These are phyloP conservation scores for Claviceps purpurea DNA, from an alignment of 2,329 filamentous ascomycete species.

Conservation along the genomic window DNA sequence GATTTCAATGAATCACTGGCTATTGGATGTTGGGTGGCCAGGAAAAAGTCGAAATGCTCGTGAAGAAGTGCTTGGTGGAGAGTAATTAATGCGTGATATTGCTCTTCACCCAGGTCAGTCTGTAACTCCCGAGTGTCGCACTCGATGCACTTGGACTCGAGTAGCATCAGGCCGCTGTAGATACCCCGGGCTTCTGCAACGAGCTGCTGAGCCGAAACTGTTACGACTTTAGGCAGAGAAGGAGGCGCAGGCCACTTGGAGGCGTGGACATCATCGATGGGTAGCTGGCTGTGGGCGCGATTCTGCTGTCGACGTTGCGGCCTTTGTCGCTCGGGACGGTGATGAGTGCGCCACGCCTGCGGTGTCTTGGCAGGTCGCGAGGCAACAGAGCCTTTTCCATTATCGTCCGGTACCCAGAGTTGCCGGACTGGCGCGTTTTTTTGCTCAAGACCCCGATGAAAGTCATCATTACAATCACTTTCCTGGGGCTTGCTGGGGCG, in stretches of 20 bases:
- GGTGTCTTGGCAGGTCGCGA: slow-evolving; percentile 4
- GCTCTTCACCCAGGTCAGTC: slow-evolving; percentile 43
- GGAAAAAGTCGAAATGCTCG: slow-evolving; percentile 76
- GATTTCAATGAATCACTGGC: slow-evolving; percentile 53
- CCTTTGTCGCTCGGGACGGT: slow-evolving; percentile 4
- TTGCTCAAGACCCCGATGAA: slow-evolving; percentile 11
- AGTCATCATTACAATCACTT: slow-evolving; percentile 9
- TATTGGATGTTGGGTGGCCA: slow-evolving; percentile 75
- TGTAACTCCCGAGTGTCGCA: slow-evolving; percentile 41
- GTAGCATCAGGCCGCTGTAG: slow-evolving; percentile 71
- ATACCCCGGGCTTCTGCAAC: slow-evolving; percentile 72
- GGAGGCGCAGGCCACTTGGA: not conserved
- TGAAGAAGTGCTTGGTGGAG: slow-evolving; percentile 69
- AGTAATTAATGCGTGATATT: slow-evolving; percentile 75
- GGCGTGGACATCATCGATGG: slow-evolving; percentile 2
- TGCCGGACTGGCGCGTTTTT: slow-evolving; percentile 11
- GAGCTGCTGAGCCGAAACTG: slow-evolving; percentile 66
- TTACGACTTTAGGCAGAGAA: not conserved
- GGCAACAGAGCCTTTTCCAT: not conserved
- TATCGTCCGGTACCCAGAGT: slow-evolving; percentile 17
- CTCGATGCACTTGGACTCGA: slow-evolving; percentile 78
- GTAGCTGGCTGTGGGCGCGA: not conserved
- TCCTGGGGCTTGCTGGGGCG: slow-evolving; percentile 9
- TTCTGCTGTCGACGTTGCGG: not conserved
- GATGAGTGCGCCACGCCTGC: not conserved